Evolutionary conservation across 2,329 filamentous ascomycete genomes (phyloP).

Genomic region (Dothideomycetes sp.): DNA sequence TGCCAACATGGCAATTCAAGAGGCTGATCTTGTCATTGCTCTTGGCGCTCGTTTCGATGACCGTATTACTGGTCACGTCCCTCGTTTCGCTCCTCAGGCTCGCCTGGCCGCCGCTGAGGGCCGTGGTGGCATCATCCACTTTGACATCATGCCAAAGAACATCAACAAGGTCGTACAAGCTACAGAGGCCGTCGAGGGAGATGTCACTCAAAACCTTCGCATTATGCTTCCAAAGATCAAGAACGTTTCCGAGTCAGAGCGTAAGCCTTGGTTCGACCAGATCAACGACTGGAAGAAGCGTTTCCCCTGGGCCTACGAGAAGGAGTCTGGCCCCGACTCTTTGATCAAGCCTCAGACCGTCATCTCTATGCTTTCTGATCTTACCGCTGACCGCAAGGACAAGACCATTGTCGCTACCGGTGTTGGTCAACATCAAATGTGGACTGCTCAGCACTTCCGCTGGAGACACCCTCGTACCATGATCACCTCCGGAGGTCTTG

Average conservation of each 20-base stretch:
- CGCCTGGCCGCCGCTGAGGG: slow-evolving; percentile 74
- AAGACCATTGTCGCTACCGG: slow-evolving; percentile 83
- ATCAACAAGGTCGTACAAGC: slow-evolving; percentile 99
- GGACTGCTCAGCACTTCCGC: slow-evolving; percentile 91
- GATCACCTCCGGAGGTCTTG: slow-evolving; percentile 92
- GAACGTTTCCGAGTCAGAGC: slow-evolving; percentile 47
- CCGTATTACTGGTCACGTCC: slow-evolving; percentile 71
- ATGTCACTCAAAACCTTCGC: slow-evolving; percentile 69
- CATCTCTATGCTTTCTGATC: slow-evolving; percentile 78
- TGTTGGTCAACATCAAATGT: slow-evolving; percentile 98
- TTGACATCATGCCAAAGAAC: slow-evolving; percentile 99
- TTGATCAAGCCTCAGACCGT: slow-evolving; percentile 90
- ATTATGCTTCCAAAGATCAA: slow-evolving; percentile 64
- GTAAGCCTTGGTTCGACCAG: slow-evolving; percentile 79
- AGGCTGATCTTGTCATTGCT: slow-evolving; percentile 90
- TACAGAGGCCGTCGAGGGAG: slow-evolving; percentile 88
- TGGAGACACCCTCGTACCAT: slow-evolving; percentile 87
- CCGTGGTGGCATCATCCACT: slow-evolving; percentile 90
- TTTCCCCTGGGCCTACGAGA: slow-evolving; percentile 82
- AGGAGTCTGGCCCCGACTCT: slow-evolving; percentile 55
- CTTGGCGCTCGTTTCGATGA: slow-evolving; percentile 93
- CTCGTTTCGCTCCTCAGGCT: slow-evolving; percentile 82
- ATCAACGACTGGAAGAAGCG: slow-evolving; percentile 85
- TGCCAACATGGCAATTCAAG: slow-evolving; percentile 96
- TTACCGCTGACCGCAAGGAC: slow-evolving; percentile 71